Evolutionary conservation across 2,329 filamentous ascomycete genomes (phyloP), one percentile per base, ranked within the genome.

Genomic region (Verticillium dahliae): DNA sequence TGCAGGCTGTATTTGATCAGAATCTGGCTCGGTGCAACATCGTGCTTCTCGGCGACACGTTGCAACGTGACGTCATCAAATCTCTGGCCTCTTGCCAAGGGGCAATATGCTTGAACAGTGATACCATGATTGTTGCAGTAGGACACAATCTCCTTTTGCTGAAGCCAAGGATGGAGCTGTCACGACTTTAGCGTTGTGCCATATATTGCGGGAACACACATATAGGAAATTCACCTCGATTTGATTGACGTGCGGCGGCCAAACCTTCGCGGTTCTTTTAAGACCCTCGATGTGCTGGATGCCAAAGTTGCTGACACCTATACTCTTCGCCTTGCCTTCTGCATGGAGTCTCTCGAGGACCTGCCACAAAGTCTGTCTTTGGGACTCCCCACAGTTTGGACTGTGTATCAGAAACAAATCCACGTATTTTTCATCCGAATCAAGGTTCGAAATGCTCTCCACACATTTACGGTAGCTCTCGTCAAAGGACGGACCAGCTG

Each of bases 71-170:
- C 73, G 67, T 91, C 85, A 33, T 85, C 75, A 3, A 73, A 62
- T 22, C 70, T 69, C 27, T 69, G 57, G 2, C 74, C 75, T 37
- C 70, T 69, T 1, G 68, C 73, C 35, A 78, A 68, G 1, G 76
- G 76, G n/a, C 75, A 75, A 58, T 77, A 78, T 9, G 76, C 76
- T 64, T 77, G 68, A 22, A 78, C 57, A 34, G 73, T 57, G 77
- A 95, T 93, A 71, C 87, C 88, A 72, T 92, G 81, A 75, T 91
- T 87, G 81, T 90, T 90, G 84, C 91, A 95, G 69, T 75, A 79
- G 11, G 68, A 63, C 9, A 75, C 74, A 1, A 77, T 70, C 1
- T 76, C 69, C 15, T 69, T 67, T 61, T 78, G 77, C 71, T 91
- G 88, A 67, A 81, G 84, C 87, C 87, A 91, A 0, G 89, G 88